phyloP scores from a whole-genome alignment of 2,329 filamentous ascomycete genomes.

The Microthyrium microscopicum region DNA sequence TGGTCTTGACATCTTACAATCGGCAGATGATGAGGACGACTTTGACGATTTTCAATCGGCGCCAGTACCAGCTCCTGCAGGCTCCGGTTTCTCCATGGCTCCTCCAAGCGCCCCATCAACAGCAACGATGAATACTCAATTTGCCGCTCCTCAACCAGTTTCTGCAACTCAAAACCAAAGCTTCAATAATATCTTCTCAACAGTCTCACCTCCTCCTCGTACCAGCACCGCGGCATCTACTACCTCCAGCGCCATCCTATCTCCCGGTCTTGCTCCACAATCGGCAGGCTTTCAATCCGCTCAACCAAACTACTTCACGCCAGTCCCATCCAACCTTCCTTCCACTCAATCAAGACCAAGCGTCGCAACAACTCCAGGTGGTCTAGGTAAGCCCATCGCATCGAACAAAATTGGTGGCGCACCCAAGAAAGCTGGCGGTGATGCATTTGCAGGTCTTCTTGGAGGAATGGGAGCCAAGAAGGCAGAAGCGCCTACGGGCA shows the following conservation, averaged over 20 bases:
- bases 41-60: slow-evolving; percentile 98
- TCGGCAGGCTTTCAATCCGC: slow-evolving; percentile 54
- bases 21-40: slow-evolving; percentile 61
- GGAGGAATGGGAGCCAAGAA: slow-evolving; percentile 62
- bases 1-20: slow-evolving; percentile 29
- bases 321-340: slow-evolving; percentile 34
- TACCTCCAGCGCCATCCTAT: slow-evolving; percentile 42
- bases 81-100: slow-evolving; percentile 21
- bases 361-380: no score
- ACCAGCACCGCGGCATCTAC: slow-evolving; percentile 37
- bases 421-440: slow-evolving; percentile 40
- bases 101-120: slow-evolving; percentile 29
- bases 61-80: slow-evolving; percentile 30
- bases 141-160: slow-evolving; percentile 68
- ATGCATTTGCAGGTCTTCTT: slow-evolving; percentile 84
- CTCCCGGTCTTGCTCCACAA: slow-evolving; percentile 26
- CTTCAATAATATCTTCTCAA: slow-evolving; percentile 67
- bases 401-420: slow-evolving; percentile 18
- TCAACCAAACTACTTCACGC: slow-evolving; percentile 90
- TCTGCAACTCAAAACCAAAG: slow-evolving; percentile 68
- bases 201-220: slow-evolving; percentile 54
- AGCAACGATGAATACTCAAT: slow-evolving; percentile 45
- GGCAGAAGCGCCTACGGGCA: slow-evolving; percentile 40
- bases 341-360: no score
- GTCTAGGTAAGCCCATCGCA: slow-evolving; percentile 20